A percentile compares a stretch with the other conserved stretches of the same genome.
Evolutionary conservation across 345 rosid genomes (phyloP).

Genomic region (Excoecaria cochinchinensis): DNA sequence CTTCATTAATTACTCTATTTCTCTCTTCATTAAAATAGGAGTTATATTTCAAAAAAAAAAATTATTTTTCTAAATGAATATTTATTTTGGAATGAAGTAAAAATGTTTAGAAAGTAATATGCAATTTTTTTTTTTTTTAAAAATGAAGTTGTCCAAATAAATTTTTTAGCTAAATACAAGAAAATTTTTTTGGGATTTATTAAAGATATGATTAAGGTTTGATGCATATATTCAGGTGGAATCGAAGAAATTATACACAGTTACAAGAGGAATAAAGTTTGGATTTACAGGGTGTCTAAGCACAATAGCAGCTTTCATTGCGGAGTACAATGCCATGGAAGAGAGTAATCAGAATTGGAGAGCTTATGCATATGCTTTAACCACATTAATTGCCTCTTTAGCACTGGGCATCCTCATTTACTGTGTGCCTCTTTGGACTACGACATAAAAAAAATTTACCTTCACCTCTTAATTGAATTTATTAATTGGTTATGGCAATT

Average conservation of each 20-base stretch:
- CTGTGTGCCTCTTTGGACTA: constrained; percentile 55
- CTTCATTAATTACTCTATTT: no score
- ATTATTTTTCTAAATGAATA: no score
- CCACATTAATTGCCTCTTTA: constrained; percentile 47
- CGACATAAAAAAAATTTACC: constrained; percentile 16
- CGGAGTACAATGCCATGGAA: constrained; percentile 89
- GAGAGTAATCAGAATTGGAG: constrained; percentile 63
- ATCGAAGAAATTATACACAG: constrained; percentile 41
- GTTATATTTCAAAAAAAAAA: no score
- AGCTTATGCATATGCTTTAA: constrained; percentile 66
- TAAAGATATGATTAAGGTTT: background rate
- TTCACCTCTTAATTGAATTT: no score
- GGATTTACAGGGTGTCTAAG: constrained; percentile 84
- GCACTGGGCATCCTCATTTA: constrained; percentile 53
- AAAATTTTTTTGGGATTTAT: background rate
- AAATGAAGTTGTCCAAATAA: no score
- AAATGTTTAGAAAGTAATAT: no score
- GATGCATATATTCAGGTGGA: constrained; percentile 43
- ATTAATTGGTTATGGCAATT: no score
- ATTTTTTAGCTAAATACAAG: background rate
- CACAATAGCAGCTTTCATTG: constrained; percentile 80
- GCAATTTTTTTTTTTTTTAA: no score
- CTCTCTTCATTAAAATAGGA: no score
- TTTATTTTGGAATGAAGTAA: no score
- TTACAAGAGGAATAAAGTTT: constrained; percentile 56